Base-by-base conservation (phyloP, 2,329 filamentous ascomycete genomes). In the Fusarium liriodendri region DNA sequence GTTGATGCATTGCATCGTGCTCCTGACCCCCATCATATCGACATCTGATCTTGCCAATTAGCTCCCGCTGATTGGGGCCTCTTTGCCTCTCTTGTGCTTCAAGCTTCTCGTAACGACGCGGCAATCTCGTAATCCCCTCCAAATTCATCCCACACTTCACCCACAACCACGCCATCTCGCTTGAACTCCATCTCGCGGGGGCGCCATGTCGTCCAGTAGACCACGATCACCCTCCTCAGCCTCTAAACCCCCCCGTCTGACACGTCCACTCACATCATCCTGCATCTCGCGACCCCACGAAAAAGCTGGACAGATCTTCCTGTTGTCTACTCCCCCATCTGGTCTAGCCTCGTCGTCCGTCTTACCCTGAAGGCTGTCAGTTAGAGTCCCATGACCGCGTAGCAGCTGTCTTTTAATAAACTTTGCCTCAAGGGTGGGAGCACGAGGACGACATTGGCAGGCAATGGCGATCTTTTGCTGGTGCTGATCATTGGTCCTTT, bases 311-410 rank as follows among this genome's bases (percentile, higher is more conserved):
- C 45, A 52, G 61, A 63, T 40, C 35, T 54, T 38, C 33, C n/a
- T 50, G 40, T 47, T 65, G 58, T 61, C 60, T 37, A 8, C 60
- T 57, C 47, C 68, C 50, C 61, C 71, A 63, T 74, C 64, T 52
- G 68, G 64, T 72, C 57, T 70, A 35, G 52, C 45, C 57, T 61
- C 67, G 64, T 74, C 54, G 33, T 42, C 47, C 42, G 60, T 54
- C 60, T 45, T 40, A 54, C 22, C 29, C 32, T 27, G 40, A 22
- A 62, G 64, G 32, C 58, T 69, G 64, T 52, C 64, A 65, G 33
- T 29, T 55, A 55, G 33, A 59, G 68, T 62, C 71, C 61, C 61
- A 71, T 73, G 71, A 74, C 71, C 67, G 40, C 57, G 52, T 52
- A 70, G 32, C 33, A 58, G 50, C n/a, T 45, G 40, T 40, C 40